phyloP scores from a whole-genome alignment of 805 yeast genomes.

The Torulaspora franciscae region DNA sequence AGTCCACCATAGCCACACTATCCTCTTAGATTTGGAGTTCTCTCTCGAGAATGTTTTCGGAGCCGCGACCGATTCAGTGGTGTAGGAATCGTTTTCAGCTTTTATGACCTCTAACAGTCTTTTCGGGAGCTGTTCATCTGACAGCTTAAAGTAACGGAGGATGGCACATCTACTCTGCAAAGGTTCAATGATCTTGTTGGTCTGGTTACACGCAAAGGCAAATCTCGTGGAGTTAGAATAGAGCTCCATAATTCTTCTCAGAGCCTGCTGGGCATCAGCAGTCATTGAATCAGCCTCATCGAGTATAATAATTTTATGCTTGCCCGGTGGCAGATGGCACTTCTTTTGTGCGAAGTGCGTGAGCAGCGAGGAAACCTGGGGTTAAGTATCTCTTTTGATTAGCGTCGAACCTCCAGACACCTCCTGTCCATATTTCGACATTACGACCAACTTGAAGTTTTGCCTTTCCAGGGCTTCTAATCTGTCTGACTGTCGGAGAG shows the following conservation, averaged over 20 bases:
- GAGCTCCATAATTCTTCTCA: slow-evolving; percentile 91
- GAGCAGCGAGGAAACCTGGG: too few relatives aligned
- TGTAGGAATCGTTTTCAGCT: slow-evolving; percentile 65
- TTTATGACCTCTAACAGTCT: slow-evolving; percentile 68
- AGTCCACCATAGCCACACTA: too few relatives aligned
- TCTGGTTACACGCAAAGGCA: slow-evolving; percentile 97
- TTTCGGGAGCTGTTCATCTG: slow-evolving; percentile 79
- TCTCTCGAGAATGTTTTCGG: too few relatives aligned
- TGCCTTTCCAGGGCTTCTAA: too few relatives aligned
- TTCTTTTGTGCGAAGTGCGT: slow-evolving; percentile 95
- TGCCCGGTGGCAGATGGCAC: slow-evolving; percentile 78
- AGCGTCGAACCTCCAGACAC: too few relatives aligned
- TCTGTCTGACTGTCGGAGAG: background rate
- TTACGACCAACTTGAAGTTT: too few relatives aligned
- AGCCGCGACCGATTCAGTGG: too few relatives aligned
- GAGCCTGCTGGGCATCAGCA: slow-evolving; percentile 92
- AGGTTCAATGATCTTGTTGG: slow-evolving; percentile 93
- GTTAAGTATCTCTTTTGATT: too few relatives aligned
- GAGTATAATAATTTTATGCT: slow-evolving; percentile 86
- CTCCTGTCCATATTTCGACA: too few relatives aligned
- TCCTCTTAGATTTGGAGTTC: too few relatives aligned
- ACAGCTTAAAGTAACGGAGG: slow-evolving; percentile 70
- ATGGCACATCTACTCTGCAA: slow-evolving; percentile 95
- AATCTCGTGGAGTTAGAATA: slow-evolving; percentile 94
- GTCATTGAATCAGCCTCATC: slow-evolving; percentile 98